phyloP scores from a whole-genome alignment of 176 grass and related monocot genomes.

The Echinochloa phyllopogon region DNA sequence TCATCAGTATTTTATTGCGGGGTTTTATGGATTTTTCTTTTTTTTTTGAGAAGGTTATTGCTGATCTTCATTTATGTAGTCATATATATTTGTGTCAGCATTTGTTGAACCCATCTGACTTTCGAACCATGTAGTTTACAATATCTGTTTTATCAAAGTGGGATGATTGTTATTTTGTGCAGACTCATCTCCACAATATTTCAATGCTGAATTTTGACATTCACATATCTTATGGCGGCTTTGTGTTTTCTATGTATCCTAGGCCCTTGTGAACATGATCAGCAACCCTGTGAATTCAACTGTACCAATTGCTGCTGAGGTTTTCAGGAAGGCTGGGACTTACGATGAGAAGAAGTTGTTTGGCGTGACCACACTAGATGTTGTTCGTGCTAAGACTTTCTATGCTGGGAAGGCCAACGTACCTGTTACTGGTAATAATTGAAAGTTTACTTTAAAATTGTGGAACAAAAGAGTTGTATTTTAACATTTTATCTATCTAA shows the following conservation, averaged over 20 bases:
- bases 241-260: constrained; percentile 70
- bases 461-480: background rate
- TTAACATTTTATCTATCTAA: background rate
- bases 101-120: background rate
- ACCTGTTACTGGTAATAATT: constrained; percentile 47
- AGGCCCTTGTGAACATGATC: constrained; percentile 93
- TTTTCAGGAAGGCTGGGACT: constrained; percentile 90
- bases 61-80: background rate
- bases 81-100: background rate
- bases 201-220: background rate
- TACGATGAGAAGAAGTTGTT: constrained; percentile 86
- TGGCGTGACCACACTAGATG: constrained; percentile 92
- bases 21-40: constrained; percentile 2
- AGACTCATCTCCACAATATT: background rate
- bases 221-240: constrained; percentile 14
- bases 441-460: constrained; percentile 9
- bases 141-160: background rate
- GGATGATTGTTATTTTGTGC: background rate
- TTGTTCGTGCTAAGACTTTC: constrained; percentile 89
- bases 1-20: background rate
- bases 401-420: constrained; percentile 78
- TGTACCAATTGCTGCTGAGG: constrained; percentile 83
- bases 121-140: background rate
- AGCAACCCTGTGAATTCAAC: constrained; percentile 96
- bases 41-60: background rate